These are phyloP conservation scores for Papiliotrema laurentii DNA, from an alignment of 1,284 basidiomycete species.

Conservation along the genomic window DNA sequence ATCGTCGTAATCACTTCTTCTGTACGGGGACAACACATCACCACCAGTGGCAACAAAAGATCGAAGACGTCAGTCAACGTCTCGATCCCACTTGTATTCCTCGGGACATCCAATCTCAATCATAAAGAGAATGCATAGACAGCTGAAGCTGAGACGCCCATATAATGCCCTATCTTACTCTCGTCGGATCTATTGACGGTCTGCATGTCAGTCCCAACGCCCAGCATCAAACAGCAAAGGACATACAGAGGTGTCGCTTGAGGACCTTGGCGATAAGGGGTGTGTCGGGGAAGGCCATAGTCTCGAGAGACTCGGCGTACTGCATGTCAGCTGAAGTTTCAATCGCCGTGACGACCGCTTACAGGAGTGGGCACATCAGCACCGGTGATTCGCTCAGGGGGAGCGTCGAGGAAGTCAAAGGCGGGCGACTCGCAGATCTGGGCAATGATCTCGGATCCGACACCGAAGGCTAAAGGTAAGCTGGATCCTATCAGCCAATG, in stretches of 20 bases:
- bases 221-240: no score
- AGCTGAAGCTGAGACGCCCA: no score
- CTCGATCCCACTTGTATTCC: no score
- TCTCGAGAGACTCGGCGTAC: conserved; percentile 87
- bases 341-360: conserved; percentile 34
- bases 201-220: conserved; percentile 3
- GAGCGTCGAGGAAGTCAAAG: conserved; percentile 95
- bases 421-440: conserved; percentile 94
- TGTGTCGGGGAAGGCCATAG: conserved; percentile 86
- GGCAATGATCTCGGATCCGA: conserved; percentile 96
- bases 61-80: no score
- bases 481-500: neutral
- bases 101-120: no score
- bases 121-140: no score
- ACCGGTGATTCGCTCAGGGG: conserved; percentile 95
- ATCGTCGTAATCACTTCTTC: no score
- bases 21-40: no score
- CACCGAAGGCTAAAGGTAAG: conserved; percentile 66
- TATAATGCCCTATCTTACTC: no score
- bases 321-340: conserved; percentile 35
- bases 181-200: conserved; percentile 29
- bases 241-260: conserved; percentile 72
- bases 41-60: no score
- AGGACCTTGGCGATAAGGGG: conserved; percentile 82
- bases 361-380: conserved; percentile 94